Evolutionary conservation across 805 yeast species (phyloP).

Genomic region (Starmerella asiatica): DNA sequence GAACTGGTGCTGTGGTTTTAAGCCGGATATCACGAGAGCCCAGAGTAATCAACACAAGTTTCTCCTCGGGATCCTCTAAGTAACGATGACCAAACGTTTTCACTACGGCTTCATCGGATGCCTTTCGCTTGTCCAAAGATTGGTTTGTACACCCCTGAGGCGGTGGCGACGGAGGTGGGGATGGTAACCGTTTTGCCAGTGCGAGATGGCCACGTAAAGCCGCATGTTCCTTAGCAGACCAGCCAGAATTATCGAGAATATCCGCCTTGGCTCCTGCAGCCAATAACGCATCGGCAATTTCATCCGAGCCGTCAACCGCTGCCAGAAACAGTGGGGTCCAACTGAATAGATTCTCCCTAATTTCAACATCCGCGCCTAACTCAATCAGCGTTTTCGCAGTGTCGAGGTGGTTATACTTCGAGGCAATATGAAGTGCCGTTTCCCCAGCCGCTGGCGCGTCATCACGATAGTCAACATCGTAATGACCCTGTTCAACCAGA

Average conservation of each 20-base stretch:
- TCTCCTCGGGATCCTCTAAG: slow-evolving; percentile 42
- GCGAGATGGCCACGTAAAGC: slow-evolving; percentile 73
- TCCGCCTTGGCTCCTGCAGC: slow-evolving; percentile 41
- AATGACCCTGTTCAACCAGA: slow-evolving; percentile 35
- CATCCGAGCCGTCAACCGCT: slow-evolving; percentile 65
- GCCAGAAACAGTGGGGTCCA: slow-evolving; percentile 93
- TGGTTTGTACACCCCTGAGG: too few relatives aligned
- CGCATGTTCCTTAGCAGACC: slow-evolving; percentile 98
- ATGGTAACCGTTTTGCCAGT: slow-evolving; percentile 44
- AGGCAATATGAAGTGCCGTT: slow-evolving; percentile 71
- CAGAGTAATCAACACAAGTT: slow-evolving; percentile 63
- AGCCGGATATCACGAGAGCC: slow-evolving; percentile 75
- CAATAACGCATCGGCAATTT: slow-evolving; percentile 44
- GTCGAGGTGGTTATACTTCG: slow-evolving; percentile 44
- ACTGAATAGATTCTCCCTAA: slow-evolving; percentile 65
- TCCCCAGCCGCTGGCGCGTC: slow-evolving; percentile 34
- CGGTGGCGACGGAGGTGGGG: slow-evolving; percentile 7
- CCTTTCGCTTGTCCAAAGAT: slow-evolving; percentile 3
- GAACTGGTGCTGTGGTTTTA: slow-evolving; percentile 40
- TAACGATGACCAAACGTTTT: slow-evolving; percentile 79
- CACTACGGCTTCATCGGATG: slow-evolving; percentile 36
- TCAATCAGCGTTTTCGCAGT: slow-evolving; percentile 46
- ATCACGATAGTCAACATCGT: slow-evolving; percentile 40
- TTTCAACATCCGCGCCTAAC: slow-evolving; percentile 57
- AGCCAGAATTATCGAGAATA: slow-evolving; percentile 67